Base-by-base conservation (phyloP, 257 asterid genomes). In the Lantana camara region DNA sequence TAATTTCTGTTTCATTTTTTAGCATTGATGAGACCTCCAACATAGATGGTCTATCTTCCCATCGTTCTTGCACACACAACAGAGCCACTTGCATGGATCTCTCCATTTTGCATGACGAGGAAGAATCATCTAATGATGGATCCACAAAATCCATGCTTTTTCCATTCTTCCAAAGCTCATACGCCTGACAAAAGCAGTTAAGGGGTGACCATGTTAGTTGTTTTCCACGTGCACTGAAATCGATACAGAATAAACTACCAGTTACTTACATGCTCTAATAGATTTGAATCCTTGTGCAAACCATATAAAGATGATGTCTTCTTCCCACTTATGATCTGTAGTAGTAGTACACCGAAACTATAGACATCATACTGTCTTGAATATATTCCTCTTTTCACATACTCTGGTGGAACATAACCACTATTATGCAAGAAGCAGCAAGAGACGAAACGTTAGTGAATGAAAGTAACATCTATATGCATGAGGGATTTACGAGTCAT, bases 321-420 rank as follows among this genome's bases (percentile, higher is more conserved):
- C 65, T 72, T 79, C 47, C 84, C 75, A 12, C 81, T 73, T 10
- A 79, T 64, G 63, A 79, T 72, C 60, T 79, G 84, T 42, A 79
- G 64, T 13, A 79, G 48, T 17, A 79, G 64, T 4, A 79, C 79
- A 1, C 85, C 82, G 4, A 79, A 79, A 67, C 85, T 75, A 42
- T 65, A 79, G 11, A 79, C 77, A 11, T 79, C 82, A 1, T 70
- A 79, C 41, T 79, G 73, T 30, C 56, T 72, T 35, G 81, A 79
- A 64, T 79, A 79, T 68, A 60, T 9, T 7, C 85, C 85, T 45
- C 67, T 20, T 30, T 70, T 63, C 41, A 73, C 77, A 48, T 79
- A 79, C 42, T 75, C 82, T 4, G 85, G 85, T 14, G 85, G 82
- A 48, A 79, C 58, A 45, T 68, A 66, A 15, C 85, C 85, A 42